Percentiles rank a stretch among this genome's conserved stretches.
phyloP scores from a whole-genome alignment of 73 alveolate species.

The Paramecium pentaurelia region DNA sequence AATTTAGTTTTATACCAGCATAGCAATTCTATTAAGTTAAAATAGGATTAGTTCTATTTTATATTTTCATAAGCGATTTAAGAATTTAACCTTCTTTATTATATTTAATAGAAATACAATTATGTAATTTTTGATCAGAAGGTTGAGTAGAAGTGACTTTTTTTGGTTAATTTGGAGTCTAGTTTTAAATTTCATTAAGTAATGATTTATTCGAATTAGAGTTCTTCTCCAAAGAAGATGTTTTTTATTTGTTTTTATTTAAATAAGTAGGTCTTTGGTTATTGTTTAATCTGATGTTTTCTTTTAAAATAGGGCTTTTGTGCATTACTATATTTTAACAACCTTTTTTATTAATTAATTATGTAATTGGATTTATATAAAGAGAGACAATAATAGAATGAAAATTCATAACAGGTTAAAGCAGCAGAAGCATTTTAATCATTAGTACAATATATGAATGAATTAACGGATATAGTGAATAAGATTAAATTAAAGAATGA shows the following conservation, averaged over 20 bases:
- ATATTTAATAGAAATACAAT: background rate
- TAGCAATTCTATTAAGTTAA: background rate
- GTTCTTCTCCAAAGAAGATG: conserved; percentile 9
- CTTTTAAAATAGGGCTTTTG: conserved; percentile 2
- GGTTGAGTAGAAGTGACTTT: background rate
- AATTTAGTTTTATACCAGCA: background rate
- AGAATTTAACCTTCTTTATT: conserved; percentile 11
- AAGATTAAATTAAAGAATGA: background rate
- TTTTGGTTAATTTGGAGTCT: conserved; percentile 27
- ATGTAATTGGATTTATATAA: background rate
- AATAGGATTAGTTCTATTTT: background rate
- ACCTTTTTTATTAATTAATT: background rate
- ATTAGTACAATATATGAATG: background rate
- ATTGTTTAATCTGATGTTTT: background rate
- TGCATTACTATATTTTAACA: conserved; percentile 17
- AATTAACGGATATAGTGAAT: background rate
- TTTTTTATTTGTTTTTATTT: background rate
- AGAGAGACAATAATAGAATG: background rate
- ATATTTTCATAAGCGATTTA: conserved; percentile 23
- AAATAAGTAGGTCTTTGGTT: background rate
- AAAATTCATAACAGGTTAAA: background rate
- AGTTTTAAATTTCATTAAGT: background rate
- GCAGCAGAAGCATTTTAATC: background rate
- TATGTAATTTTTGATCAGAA: conserved; percentile 8
- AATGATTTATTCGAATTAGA: conserved; percentile 13